Evolutionary conservation across 805 yeast species (phyloP).

Genomic region (Ogataea ganodermae): DNA sequence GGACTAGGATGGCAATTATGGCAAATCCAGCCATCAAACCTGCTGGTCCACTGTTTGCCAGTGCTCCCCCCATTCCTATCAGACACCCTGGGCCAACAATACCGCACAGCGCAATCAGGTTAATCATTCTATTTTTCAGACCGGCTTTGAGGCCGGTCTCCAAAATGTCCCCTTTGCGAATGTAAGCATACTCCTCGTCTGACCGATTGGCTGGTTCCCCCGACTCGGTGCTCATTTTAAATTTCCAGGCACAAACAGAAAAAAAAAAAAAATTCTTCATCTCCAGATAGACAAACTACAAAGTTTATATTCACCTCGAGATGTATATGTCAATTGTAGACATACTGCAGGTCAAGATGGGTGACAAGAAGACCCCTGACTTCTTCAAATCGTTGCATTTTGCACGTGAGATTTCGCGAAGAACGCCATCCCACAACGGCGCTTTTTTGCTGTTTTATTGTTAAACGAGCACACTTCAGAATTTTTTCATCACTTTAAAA

Average conservation of each 20-base stretch:
- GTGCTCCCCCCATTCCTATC: conserved; percentile 51
- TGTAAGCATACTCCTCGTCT: not conserved
- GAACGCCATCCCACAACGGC: not conserved
- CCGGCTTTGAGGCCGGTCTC: conserved; percentile 32
- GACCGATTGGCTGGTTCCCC: not conserved
- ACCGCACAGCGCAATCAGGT: conserved; percentile 56
- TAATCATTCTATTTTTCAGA: conserved; percentile 51
- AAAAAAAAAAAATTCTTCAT: not conserved
- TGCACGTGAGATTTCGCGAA: conserved; percentile 4
- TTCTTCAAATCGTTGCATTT: not conserved
- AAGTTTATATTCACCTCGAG: not conserved
- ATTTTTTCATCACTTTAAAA: not conserved
- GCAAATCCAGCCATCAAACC: conserved; percentile 52
- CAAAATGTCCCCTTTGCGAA: not conserved
- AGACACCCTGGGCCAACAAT: conserved; percentile 61
- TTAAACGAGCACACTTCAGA: not conserved
- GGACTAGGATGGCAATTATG: conserved; percentile 53
- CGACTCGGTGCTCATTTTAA: not conserved
- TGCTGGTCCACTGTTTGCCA: conserved; percentile 52
- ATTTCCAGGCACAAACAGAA: not conserved
- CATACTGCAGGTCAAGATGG: not conserved
- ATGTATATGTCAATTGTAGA: not conserved
- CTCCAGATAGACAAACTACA: not conserved
- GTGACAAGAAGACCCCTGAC: not conserved
- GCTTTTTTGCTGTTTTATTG: no score